Base-by-base conservation (phyloP, 768 basidiomycete genomes). In the Tephrocybe rancida region DNA sequence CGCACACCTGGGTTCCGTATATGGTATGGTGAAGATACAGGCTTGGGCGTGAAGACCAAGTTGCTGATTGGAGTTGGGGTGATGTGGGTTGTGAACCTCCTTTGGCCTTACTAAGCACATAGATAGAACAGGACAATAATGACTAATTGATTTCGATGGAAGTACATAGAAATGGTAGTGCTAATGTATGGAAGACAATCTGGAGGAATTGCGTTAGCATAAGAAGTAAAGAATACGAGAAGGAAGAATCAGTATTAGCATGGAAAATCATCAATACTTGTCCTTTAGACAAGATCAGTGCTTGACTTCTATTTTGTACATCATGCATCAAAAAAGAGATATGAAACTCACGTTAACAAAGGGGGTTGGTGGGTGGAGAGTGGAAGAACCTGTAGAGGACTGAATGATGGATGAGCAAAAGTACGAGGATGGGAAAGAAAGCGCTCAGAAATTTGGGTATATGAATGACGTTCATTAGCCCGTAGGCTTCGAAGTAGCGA, bases 401-500 rank as follows among this genome's bases (percentile, higher is more conserved):
- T 38, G 19, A 54, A 37, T 44, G 43, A 48, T 38, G 27, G 45
- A 27, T 61, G 42, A 63, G 59, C 50, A 57, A 10, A 32, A 41
- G 47, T 34, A 44, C 54, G 38, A 47, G 56, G 42, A 48, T 52
- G 55, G 30, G 35, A 51, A 35, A 56, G 46, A 37, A 63, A 52
- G 45, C 61, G 74, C 78, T 92, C 90, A 75, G 90, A 91, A 92
- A 92, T 91, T 92, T 92, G 90, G 90, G 90, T 92, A 92, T 92
- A 64, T 67, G 75, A 77, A 73, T 60, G 67, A 72, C 67, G 69
- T 73, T 92, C 89, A 90, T 79, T 21, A 86, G 82, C 88, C 72
- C 57, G 54, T 48, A 57, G 68, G 83, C 84, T 84, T 92, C 90
- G 67, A 90, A 83, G 90, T 92, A 91, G 88, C 88, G 89, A 91